phyloP scores from a whole-genome alignment of 148 eudicot genomes.

The Rhododendron simsii region DNA sequence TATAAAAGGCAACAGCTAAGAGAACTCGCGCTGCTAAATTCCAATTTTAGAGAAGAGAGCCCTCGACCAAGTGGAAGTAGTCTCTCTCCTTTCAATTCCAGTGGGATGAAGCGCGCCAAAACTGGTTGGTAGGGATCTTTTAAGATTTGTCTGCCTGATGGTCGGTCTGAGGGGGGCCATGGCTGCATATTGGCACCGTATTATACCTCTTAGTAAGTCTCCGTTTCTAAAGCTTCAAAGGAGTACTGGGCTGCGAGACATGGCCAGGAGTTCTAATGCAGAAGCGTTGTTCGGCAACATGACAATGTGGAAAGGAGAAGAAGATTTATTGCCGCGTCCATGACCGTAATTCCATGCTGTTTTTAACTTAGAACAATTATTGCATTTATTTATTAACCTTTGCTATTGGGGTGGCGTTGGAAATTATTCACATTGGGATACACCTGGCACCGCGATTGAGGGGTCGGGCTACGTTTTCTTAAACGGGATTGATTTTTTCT shows the following conservation, averaged over 20 bases:
- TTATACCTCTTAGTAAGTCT: background rate
- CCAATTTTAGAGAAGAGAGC: conserved; percentile 40
- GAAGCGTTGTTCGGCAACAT: background rate
- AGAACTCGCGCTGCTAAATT: conserved; percentile 45
- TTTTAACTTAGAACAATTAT: conserved; percentile 12
- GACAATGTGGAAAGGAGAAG: background rate
- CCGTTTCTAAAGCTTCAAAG: background rate
- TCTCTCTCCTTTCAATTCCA: conserved; percentile 36
- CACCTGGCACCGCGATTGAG: background rate
- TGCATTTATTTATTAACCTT: conserved; percentile 22
- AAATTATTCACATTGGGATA: background rate
- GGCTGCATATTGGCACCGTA: conserved; percentile 1
- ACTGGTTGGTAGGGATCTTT: conserved; percentile 22
- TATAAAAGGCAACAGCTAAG: conserved; percentile 46
- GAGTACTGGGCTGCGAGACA: background rate
- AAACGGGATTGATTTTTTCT: background rate
- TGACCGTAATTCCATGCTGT: conserved; percentile 12
- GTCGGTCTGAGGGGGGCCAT: background rate
- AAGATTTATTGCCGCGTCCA: background rate
- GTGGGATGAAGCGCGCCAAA: conserved; percentile 45
- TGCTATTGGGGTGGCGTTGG: background rate
- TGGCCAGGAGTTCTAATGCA: background rate
- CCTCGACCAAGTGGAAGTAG: conserved; percentile 41
- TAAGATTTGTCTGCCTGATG: background rate
- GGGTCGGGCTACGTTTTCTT: background rate